Conservation (phyloP, 2,329 filamentous ascomycete species). For the Dactylonectria estremocensis region DNA sequence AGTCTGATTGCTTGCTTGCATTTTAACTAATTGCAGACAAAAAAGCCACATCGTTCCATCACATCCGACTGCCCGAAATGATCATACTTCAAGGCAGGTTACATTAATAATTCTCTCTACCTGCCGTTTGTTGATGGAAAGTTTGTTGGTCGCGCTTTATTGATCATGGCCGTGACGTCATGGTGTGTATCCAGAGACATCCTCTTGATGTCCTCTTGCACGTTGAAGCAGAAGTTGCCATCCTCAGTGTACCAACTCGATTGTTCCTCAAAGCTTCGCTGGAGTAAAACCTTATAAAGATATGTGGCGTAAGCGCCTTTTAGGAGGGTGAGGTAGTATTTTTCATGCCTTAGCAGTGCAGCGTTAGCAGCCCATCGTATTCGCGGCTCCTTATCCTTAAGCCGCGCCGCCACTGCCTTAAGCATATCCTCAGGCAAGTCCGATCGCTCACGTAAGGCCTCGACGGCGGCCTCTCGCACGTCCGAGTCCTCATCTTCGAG, state of each 20-base stretch:
- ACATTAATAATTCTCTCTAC: too few relatives aligned
- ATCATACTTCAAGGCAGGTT: too few relatives aligned
- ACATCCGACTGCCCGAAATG: too few relatives aligned
- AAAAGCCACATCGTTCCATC: too few relatives aligned
- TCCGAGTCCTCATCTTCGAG: not conserved
- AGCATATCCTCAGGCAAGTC: not conserved
- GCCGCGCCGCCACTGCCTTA: not conserved
- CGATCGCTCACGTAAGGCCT: not conserved
- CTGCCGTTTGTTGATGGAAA: not conserved
- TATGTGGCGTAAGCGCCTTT: not conserved
- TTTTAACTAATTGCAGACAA: too few relatives aligned
- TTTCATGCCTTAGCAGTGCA: not conserved
- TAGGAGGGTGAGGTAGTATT: not conserved
- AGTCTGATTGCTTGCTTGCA: too few relatives aligned
- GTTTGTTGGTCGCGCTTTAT: not conserved
- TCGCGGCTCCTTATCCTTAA: not conserved
- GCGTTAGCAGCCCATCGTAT: not conserved
- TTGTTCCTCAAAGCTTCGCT: not conserved
- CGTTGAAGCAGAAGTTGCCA: not conserved
- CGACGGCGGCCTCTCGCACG: not conserved
- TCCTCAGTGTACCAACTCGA: not conserved
- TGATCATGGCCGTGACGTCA: not conserved
- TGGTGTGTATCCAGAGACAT: not conserved
- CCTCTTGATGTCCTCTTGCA: not conserved
- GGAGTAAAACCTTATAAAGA: not conserved